Conservation (phyloP, 306 rosid genomes). For the Echinosophora koreensis region DNA sequence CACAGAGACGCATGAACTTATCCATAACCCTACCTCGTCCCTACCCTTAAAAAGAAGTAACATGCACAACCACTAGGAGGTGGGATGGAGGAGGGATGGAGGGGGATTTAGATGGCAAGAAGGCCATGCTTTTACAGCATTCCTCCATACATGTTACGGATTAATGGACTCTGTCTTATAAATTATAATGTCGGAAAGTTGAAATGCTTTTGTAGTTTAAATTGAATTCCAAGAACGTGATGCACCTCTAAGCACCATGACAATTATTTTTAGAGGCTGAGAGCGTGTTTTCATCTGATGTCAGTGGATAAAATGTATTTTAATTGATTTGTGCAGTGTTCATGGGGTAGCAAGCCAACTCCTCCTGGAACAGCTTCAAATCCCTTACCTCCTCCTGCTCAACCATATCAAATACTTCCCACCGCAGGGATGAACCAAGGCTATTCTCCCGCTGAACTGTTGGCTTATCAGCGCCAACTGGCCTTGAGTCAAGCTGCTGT, state of each 20-base stretch:
- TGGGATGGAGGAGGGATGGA: neutral
- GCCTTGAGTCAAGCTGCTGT: constrained; percentile 78
- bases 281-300: neutral
- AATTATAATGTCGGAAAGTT: constrained; percentile 12
- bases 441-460: constrained; percentile 73
- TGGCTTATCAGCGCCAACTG: constrained; percentile 83
- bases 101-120: neutral
- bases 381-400: constrained; percentile 65
- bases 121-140: constrained; percentile 22
- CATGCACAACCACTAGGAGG: neutral
- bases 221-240: constrained; percentile 23
- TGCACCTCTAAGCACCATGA: constrained; percentile 16
- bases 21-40: neutral
- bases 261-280: constrained; percentile 17
- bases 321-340: constrained; percentile 57
- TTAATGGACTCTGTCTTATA: constrained; percentile 24
- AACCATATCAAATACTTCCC: constrained; percentile 76
- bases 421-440: constrained; percentile 73
- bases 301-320: neutral
- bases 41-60: neutral
- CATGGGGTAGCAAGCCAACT: constrained; percentile 76
- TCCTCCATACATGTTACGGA: neutral
- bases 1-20: constrained; percentile 18
- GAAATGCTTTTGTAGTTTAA: constrained; percentile 2
- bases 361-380: constrained; percentile 69